Percentiles rank a stretch among this genome's conserved stretches.
Conservation (phyloP, 495 filamentous ascomycete genomes). For the Aspergillus steynii region DNA sequence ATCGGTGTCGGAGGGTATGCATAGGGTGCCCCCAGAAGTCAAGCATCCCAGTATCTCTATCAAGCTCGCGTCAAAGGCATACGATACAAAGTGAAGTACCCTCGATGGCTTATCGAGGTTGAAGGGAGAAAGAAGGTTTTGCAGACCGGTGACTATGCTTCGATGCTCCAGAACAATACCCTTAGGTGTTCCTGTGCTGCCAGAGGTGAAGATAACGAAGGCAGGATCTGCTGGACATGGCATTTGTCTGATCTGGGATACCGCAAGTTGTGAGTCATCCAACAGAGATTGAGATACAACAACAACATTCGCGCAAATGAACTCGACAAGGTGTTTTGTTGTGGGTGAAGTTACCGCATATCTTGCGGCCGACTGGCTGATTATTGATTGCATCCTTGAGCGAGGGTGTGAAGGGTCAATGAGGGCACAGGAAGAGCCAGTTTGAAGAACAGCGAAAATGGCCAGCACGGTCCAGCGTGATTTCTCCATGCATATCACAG, state of each 20-base stretch:
- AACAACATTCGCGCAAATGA: background rate
- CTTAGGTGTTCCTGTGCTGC: constrained; percentile 40
- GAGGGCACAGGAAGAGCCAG: background rate
- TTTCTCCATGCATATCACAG: constrained; percentile 50
- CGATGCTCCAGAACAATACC: constrained; percentile 33
- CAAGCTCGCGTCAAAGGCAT: constrained; percentile 5
- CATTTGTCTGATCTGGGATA: background rate
- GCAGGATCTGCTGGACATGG: constrained; percentile 15
- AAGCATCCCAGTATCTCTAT: background rate
- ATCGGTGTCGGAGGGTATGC: background rate
- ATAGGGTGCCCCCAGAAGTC: background rate
- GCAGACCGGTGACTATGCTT: constrained; percentile 18
- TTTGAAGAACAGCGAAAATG: constrained; percentile 29
- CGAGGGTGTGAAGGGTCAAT: background rate
- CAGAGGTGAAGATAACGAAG: constrained; percentile 40
- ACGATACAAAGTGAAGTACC: constrained; percentile 3
- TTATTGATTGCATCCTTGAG: background rate
- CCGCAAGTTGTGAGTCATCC: background rate
- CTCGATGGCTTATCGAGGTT: background rate
- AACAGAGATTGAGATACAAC: background rate
- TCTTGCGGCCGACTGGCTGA: background rate
- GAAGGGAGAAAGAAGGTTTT: background rate
- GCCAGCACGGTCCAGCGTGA: constrained; percentile 42
- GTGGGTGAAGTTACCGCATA: background rate
- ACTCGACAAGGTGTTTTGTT: background rate